Base-by-base conservation (phyloP, 306 rosid genomes). In the Sicyos baderoa region DNA sequence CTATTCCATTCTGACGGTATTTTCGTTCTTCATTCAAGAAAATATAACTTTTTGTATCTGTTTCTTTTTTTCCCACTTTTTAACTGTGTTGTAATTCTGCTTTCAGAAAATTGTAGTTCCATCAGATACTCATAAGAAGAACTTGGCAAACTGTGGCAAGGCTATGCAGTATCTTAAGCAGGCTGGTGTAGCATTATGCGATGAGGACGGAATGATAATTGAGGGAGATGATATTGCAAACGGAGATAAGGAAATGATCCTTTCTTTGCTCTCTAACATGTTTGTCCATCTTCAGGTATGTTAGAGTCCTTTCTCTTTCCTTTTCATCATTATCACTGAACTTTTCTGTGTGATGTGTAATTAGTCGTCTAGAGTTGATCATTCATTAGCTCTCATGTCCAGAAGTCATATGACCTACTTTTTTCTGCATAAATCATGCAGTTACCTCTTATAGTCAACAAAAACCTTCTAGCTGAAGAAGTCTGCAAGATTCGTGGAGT, bases 201-300 rank as follows among this genome's bases (percentile, higher is more conserved):
- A 92, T 77, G 89, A 88, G 68, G 98, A 89, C 75, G 92, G 75
- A 77, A 71, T 80, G 76, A 83, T 68, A 82, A 85, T 89, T 71
- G 71, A 51, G 73, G 84, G 81, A 50, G 93, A 84, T 58, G 98
- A 89, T 81, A 77, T 92, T 72, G 85, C 80, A 56, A 72, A 79
- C 68, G 88, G 96, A 58, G 98, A 92, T 69, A 89, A 83, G 81
- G 96, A 92, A 82, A 89, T 92, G 54, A 81, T 83, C 73, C 74
- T 89, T 56, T 84, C 93, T 54, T 84, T 92, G 86, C 91, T 92
- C 44, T 92, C 96, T 91, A 92, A 92, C 63, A 81, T 87, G 79
- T 89, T 92, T 75, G 91, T 89, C 52, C 89, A 82, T 68, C 76
- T 92, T 79, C 98, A 92, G 96, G 98, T 84, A 25, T 72, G 71